These are phyloP conservation scores for Lenwebbia sp. DNA, from an alignment of 345 rosid genomes.

Conservation along the genomic window DNA sequence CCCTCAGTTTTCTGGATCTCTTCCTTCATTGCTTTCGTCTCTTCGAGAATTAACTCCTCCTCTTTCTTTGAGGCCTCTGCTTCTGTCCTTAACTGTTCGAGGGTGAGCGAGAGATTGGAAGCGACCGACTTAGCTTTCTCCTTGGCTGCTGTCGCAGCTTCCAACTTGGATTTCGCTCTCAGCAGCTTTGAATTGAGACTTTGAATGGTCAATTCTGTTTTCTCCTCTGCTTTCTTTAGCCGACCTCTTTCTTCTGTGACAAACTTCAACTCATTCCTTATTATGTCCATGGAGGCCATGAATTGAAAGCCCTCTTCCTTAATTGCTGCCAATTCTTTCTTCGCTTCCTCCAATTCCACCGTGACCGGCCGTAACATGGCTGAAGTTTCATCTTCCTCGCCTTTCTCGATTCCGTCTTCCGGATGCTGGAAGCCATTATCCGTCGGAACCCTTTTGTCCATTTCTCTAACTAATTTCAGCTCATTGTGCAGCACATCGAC, in stretches of 20 bases:
- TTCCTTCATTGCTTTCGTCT: conserved; percentile 29
- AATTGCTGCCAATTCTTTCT: conserved; percentile 41
- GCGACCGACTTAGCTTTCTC: conserved; percentile 41
- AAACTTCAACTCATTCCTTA: conserved; percentile 49
- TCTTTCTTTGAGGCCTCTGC: conserved; percentile 50
- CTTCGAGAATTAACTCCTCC: conserved; percentile 31
- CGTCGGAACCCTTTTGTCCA: conserved; percentile 20
- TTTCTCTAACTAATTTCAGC: conserved; percentile 33
- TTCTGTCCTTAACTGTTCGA: conserved; percentile 52
- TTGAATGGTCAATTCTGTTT: conserved; percentile 31
- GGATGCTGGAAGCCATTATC: conserved; percentile 16
- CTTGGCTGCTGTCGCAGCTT: conserved; percentile 39
- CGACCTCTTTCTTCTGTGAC: conserved; percentile 34
- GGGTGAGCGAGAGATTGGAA: conserved; percentile 36
- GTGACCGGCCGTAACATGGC: conserved; percentile 22
- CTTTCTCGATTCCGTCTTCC: neutral
- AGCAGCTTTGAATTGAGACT: conserved; percentile 67
- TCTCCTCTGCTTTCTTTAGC: conserved; percentile 34
- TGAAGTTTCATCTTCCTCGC: conserved; percentile 9
- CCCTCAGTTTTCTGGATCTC: conserved; percentile 38
- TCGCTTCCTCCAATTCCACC: conserved; percentile 50
- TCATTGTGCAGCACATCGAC: conserved; percentile 46
- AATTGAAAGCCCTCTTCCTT: conserved; percentile 50
- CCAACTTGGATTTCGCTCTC: conserved; percentile 51
- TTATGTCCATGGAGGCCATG: conserved; percentile 52